Evolutionary conservation across 2,329 filamentous ascomycete species (phyloP).

Genomic region (Sarocladium oryzae): DNA sequence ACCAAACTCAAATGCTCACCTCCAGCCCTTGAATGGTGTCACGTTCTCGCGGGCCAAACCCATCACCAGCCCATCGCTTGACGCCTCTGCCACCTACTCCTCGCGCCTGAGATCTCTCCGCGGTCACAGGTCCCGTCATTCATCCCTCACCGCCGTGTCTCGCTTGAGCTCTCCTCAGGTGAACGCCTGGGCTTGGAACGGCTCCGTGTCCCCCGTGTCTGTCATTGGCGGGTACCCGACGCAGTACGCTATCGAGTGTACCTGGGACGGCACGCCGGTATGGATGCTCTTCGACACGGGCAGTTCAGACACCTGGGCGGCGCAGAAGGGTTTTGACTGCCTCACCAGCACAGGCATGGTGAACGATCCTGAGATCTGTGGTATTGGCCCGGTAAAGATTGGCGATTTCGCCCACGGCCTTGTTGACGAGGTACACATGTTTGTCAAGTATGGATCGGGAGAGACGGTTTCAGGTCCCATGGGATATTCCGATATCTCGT

Average conservation of each 20-base stretch:
- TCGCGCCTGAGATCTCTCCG: constrained; percentile 29
- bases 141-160: constrained; percentile 24
- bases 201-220: constrained; percentile 8
- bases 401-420: constrained; percentile 33
- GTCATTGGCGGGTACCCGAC: constrained; percentile 30
- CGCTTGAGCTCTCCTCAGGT: constrained; percentile 5
- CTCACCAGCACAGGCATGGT: constrained; percentile 26
- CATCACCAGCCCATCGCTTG: constrained; percentile 18
- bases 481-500: constrained; percentile 37
- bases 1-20: not conserved
- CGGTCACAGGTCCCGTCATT: constrained; percentile 16
- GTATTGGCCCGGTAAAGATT: constrained; percentile 33
- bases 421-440: constrained; percentile 38
- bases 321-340: constrained; percentile 34
- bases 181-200: not conserved
- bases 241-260: constrained; percentile 35
- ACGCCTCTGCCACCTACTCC: constrained; percentile 22
- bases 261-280: constrained; percentile 30
- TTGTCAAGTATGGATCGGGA: constrained; percentile 40
- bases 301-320: constrained; percentile 46
- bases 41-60: constrained; percentile 29
- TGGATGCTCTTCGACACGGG: constrained; percentile 44
- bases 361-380: constrained; percentile 27
- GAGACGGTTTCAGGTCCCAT: constrained; percentile 41
- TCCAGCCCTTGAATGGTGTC: constrained; percentile 26